Conservation (phyloP, 2,329 filamentous ascomycete species). For the Fusarium newnesense region DNA sequence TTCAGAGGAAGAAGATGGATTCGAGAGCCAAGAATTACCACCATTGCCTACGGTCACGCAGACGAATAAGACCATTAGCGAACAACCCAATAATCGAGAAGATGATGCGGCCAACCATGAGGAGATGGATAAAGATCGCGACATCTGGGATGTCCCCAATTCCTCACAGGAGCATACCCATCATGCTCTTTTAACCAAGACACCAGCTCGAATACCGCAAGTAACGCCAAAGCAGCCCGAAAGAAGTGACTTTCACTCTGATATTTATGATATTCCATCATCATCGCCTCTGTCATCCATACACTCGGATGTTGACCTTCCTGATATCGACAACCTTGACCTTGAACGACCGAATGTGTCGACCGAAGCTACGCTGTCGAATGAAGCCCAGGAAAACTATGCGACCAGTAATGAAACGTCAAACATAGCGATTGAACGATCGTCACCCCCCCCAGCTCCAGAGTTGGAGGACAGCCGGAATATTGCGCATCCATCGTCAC, state of each 20-base stretch:
- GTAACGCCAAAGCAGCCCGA: constrained; percentile 6
- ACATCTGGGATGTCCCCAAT: constrained; percentile 52
- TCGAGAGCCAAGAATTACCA: constrained; percentile 50
- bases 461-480: constrained; percentile 31
- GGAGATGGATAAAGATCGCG: constrained; percentile 21
- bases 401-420: constrained; percentile 49
- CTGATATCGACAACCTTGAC: constrained; percentile 34
- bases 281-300: constrained; percentile 52
- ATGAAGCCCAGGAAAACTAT: constrained; percentile 5
- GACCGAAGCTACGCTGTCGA: neutral
- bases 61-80: constrained; percentile 4
- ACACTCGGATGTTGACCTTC: constrained; percentile 43
- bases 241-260: neutral
- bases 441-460: constrained; percentile 45
- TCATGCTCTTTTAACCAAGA: neutral
- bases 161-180: constrained; percentile 46
- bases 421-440: constrained; percentile 50
- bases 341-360: neutral
- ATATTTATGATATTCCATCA: constrained; percentile 20
- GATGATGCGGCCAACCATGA: neutral
- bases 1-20: constrained; percentile 60
- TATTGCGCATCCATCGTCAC: neutral
- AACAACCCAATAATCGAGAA: neutral
- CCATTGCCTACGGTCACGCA: constrained; percentile 1
- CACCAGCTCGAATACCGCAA: constrained; percentile 5